phyloP scores from a whole-genome alignment of 2,329 filamentous ascomycete species.

The Albifimbria verrucaria region DNA sequence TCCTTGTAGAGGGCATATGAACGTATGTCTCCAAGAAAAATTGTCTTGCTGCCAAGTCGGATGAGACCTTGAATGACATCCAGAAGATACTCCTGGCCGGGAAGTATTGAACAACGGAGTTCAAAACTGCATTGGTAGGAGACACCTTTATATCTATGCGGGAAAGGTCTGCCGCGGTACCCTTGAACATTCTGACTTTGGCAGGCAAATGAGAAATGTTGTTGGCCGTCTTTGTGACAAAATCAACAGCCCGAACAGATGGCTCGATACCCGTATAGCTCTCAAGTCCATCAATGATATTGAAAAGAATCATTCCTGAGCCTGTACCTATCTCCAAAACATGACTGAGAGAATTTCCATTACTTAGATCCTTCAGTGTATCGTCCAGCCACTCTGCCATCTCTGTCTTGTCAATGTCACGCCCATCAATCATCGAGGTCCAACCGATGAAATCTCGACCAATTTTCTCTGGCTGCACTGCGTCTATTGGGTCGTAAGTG shows the following conservation, averaged over 20 bases:
- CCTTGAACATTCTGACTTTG: background rate
- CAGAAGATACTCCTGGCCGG: conserved; percentile 7
- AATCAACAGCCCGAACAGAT: conserved; percentile 2
- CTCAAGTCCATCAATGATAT: conserved; percentile 2
- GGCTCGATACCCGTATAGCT: conserved; percentile 6
- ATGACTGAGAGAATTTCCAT: background rate
- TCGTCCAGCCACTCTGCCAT: conserved; percentile 19
- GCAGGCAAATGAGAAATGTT: background rate
- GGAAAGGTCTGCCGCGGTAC: background rate
- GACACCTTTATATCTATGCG: background rate
- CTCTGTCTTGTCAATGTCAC: conserved; percentile 7
- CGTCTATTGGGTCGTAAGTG: conserved; percentile 4
- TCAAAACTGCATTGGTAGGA: conserved; percentile 7
- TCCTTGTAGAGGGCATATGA: conserved; percentile 9
- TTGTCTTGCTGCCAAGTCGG: conserved; percentile 1
- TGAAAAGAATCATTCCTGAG: conserved; percentile 16
- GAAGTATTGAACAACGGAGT: conserved; percentile 17
- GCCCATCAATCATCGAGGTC: conserved; percentile 15
- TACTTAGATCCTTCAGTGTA: conserved; percentile 6
- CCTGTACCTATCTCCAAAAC: conserved; percentile 14
- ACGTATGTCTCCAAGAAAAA: conserved; percentile 18
- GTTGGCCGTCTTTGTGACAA: conserved; percentile 4
- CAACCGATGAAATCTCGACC: conserved; percentile 13
- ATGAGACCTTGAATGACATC: conserved; percentile 5
- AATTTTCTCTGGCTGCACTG: background rate